Conservation (phyloP, 2,329 filamentous ascomycete genomes). For the Aureobasidium sp. region DNA sequence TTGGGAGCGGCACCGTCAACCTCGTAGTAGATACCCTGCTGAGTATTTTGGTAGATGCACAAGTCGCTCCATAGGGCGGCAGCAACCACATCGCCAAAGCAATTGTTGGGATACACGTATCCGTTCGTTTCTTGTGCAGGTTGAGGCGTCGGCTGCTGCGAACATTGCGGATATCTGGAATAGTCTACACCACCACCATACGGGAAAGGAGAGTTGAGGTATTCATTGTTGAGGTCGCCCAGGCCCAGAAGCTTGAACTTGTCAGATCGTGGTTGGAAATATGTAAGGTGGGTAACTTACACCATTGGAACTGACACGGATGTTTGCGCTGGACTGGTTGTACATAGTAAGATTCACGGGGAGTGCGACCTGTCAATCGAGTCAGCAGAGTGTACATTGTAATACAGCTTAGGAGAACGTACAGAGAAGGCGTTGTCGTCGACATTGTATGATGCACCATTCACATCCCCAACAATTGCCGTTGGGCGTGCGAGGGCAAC, state of each 20-base stretch:
- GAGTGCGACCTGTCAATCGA: neutral
- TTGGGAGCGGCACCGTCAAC: slow-evolving; percentile 9
- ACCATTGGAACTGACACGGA: neutral
- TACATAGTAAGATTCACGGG: neutral
- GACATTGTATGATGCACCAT: neutral
- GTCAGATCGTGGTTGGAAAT: neutral
- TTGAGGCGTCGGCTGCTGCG: neutral
- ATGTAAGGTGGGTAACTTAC: neutral
- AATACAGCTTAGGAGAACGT: neutral
- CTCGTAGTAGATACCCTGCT: slow-evolving; percentile 19
- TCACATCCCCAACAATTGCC: neutral
- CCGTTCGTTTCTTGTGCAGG: neutral
- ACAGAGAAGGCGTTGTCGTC: neutral
- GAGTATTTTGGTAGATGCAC: slow-evolving; percentile 15
- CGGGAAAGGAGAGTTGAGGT: neutral
- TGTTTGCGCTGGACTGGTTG: neutral
- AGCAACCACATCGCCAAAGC: neutral
- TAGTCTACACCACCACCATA: neutral
- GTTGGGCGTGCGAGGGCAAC: neutral
- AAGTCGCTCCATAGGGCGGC: slow-evolving; percentile 17
- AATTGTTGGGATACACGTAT: neutral
- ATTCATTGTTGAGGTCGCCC: neutral
- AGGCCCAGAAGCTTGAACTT: neutral
- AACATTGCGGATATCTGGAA: neutral
- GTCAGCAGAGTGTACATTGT: neutral